Evolutionary conservation across 108 stramenopile species (phyloP).

Genomic region (Skeletonema potamos): DNA sequence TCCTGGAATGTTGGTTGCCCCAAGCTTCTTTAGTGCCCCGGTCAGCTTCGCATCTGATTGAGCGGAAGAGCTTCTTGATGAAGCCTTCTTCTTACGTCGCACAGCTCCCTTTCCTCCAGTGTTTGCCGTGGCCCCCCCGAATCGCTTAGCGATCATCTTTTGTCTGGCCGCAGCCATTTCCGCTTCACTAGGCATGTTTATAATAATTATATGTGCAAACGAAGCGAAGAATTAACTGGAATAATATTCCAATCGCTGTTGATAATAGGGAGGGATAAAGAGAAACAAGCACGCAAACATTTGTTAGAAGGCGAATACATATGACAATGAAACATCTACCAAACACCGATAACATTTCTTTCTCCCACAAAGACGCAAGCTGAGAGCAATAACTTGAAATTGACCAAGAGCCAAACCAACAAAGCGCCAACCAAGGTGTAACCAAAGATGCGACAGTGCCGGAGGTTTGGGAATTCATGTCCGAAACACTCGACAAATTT

Average conservation of each 20-base stretch:
- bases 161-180: conserved; percentile 75
- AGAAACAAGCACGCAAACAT: neutral
- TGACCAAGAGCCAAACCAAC: neutral
- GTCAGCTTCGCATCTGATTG: conserved; percentile 95
- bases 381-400: neutral
- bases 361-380: neutral
- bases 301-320: neutral
- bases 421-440: neutral
- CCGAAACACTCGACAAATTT: neutral
- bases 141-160: conserved; percentile 92
- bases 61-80: conserved; percentile 75
- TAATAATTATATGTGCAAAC: neutral
- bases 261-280: neutral
- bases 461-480: neutral
- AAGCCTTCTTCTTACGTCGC: conserved; percentile 94
- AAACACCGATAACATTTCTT: neutral
- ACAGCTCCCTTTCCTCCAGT: conserved; percentile 93
- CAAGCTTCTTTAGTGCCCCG: conserved; percentile 93
- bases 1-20: conserved; percentile 96
- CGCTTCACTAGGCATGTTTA: neutral
- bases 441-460: too few relatives aligned
- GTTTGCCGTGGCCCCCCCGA: conserved; percentile 76
- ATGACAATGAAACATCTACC: neutral
- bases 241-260: neutral
- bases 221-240: neutral